Evolutionary conservation across 176 grass and related monocot species (phyloP), one percentile per base, ranked within the genome.

Genomic region (Puya raimondii): DNA sequence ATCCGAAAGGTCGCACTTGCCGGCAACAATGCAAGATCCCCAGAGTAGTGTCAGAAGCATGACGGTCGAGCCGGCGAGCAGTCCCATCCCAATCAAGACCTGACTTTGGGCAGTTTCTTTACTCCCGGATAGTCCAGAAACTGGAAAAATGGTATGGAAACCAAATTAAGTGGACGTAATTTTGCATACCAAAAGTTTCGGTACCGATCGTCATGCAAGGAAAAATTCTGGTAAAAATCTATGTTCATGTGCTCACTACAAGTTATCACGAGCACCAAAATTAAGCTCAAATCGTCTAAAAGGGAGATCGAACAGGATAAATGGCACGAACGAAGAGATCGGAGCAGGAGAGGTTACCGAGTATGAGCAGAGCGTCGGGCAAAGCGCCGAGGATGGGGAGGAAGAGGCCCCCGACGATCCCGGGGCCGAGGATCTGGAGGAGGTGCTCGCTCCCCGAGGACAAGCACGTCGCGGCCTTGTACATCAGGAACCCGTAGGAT

Each of bases 41-140:
- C 94, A 97, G 4, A 97, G 89, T 3, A 87, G 26, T 53, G 94
- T 92, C n/a, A 97, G 65, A 74, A 97, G 86, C 81, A 92, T 79
- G 74, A 92, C 84, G 0, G 94, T 97, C 9, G 94, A 92, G 2
- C 94, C 94, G 9, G 94, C 82, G 48, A 97, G 86, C 72, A 97
- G 82, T 68, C 94, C 94, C 89, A 92, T 97, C 61, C 94, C 94
- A 11, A 97, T 90, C 79, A 90, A 77, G 23, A 97, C 89, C 84
- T 97, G 89, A 74, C 84, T 90, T 74, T 97, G 94, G 47, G 94
- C 94, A 57, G 86, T 88, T 76, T 97, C 84, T 67, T 80, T 97
- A 68, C 77, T 86, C 69, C 94, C 84, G 72, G 94, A 90, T 56
- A 97, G 81, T 59, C 94, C 94, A 47, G 94, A 97, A 73, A 90